Percentiles rank a stretch among this genome's conserved stretches.
Evolutionary conservation across 73 alveolate species (phyloP).

Genomic region (Paramecium biaurelia): DNA sequence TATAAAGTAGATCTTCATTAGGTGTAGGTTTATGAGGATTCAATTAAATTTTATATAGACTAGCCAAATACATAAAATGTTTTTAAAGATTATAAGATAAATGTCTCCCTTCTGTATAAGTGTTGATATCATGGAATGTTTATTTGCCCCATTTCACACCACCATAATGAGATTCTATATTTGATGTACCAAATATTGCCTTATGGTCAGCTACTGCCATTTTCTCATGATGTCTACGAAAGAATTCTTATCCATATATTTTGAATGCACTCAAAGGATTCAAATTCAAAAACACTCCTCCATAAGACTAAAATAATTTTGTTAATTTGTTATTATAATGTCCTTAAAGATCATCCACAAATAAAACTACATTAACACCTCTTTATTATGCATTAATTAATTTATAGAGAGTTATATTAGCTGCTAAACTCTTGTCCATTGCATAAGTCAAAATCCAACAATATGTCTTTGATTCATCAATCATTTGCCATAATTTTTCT

Average conservation of each 20-base stretch:
- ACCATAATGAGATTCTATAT: slow-evolving; percentile 64
- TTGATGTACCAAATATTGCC: slow-evolving; percentile 67
- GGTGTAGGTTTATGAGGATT: background rate
- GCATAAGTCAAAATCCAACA: slow-evolving; percentile 49
- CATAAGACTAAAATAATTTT: background rate
- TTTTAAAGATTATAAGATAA: background rate
- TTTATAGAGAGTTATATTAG: slow-evolving; percentile 3
- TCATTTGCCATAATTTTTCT: slow-evolving; percentile 6
- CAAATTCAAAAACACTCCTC: slow-evolving; percentile 11
- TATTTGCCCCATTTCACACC: slow-evolving; percentile 58
- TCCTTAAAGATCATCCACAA: slow-evolving; percentile 43
- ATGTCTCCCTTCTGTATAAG: slow-evolving; percentile 7
- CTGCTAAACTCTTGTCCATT: slow-evolving; percentile 29
- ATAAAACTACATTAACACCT: slow-evolving; percentile 25
- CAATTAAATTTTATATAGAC: slow-evolving; percentile 40
- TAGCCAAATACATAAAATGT: slow-evolving; percentile 43
- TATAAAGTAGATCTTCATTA: background rate
- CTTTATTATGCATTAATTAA: slow-evolving; percentile 26
- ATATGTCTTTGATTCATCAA: slow-evolving; percentile 23
- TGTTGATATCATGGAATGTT: slow-evolving; percentile 61
- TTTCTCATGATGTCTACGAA: slow-evolving; percentile 65
- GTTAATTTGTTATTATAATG: slow-evolving; percentile 21
- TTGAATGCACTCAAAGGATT: background rate
- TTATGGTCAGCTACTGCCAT: slow-evolving; percentile 60
- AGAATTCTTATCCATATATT: slow-evolving; percentile 17